Evolutionary conservation across 1,139 yeast species (phyloP).

Genomic region (Hemisphaericaspora subhashii): DNA sequence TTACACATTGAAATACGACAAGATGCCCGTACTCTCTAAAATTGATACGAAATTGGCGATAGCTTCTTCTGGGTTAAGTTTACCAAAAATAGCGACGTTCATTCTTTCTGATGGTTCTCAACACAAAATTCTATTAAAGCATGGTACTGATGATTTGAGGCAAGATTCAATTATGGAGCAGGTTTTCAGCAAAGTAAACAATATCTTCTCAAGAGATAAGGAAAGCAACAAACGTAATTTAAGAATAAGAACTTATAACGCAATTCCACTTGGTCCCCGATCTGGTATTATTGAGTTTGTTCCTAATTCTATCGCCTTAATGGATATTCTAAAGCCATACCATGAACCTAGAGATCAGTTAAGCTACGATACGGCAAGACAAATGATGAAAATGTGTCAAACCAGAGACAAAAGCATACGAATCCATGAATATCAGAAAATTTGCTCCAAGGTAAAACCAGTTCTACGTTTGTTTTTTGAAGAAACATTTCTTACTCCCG

Average conservation of each 20-base stretch:
- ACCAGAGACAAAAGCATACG: conserved; percentile 46
- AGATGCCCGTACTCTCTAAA: conserved; percentile 47
- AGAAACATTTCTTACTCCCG: conserved; percentile 63
- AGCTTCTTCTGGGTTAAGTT: conserved; percentile 81
- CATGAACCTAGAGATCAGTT: conserved; percentile 49
- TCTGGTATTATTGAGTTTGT: conserved; percentile 94
- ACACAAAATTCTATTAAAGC: conserved; percentile 68
- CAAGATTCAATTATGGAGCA: conserved; percentile 99
- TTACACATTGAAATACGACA: conserved; percentile 42
- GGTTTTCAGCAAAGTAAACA: conserved; percentile 84
- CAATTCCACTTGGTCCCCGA: conserved; percentile 83
- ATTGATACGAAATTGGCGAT: conserved; percentile 51
- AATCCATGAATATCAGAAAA: conserved; percentile 47
- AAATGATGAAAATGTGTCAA: conserved; percentile 61
- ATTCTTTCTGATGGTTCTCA: conserved; percentile 54
- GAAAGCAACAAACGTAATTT: conserved; percentile 58
- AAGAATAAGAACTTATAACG: conserved; percentile 79
- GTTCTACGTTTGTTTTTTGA: conserved; percentile 70
- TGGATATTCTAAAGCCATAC: conserved; percentile 63
- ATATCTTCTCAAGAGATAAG: conserved; percentile 57
- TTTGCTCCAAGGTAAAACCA: conserved; percentile 61
- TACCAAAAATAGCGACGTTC: conserved; percentile 74
- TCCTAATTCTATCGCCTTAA: conserved; percentile 67
- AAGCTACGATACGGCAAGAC: conserved; percentile 59
- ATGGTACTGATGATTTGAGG: conserved; percentile 86